A percentile compares a stretch with the other conserved stretches of the same genome.
phyloP scores from a whole-genome alignment of 163 green algal genomes.

The Chlorella variabilis region DNA sequence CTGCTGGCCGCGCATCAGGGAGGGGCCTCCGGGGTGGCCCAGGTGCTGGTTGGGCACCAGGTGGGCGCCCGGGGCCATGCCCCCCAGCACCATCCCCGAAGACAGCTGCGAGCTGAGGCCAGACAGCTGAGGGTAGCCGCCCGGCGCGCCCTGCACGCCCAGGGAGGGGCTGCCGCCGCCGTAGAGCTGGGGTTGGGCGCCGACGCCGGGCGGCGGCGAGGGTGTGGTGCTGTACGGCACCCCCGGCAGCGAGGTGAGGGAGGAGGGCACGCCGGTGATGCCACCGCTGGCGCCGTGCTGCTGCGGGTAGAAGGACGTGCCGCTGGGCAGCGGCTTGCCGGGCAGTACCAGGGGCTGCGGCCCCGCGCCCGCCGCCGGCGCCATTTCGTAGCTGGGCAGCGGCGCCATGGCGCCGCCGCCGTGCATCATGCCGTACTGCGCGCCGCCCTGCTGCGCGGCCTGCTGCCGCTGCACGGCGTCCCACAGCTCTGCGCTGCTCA shows the following conservation, averaged over 20 bases:
- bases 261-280: conserved; percentile 4
- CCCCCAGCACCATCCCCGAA: conserved; percentile 3
- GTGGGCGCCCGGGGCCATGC: not conserved
- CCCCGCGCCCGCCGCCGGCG: too few relatives aligned
- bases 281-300: not conserved
- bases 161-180: not conserved
- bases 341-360: conserved; percentile 8
- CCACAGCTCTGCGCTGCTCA: conserved; percentile 20
- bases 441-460: not conserved
- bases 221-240: not conserved
- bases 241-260: conserved; percentile 22
- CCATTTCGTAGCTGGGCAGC: not conserved
- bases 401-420: not conserved
- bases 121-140: conserved; percentile 8
- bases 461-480: conserved; percentile 21
- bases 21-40: not conserved
- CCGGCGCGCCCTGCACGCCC: not conserved
- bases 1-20: not conserved
- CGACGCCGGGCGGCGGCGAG: not conserved
- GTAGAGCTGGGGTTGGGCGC: conserved; percentile 15
- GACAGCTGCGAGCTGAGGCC: conserved; percentile 20
- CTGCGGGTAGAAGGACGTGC: not conserved
- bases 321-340: not conserved
- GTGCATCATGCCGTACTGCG: conserved; percentile 27
- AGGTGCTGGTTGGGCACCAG: conserved; percentile 18